Percentiles rank a stretch among this genome's conserved stretches.
Conservation (phyloP, 352 stramenopile genomes). For the Pythium brachiatum region DNA sequence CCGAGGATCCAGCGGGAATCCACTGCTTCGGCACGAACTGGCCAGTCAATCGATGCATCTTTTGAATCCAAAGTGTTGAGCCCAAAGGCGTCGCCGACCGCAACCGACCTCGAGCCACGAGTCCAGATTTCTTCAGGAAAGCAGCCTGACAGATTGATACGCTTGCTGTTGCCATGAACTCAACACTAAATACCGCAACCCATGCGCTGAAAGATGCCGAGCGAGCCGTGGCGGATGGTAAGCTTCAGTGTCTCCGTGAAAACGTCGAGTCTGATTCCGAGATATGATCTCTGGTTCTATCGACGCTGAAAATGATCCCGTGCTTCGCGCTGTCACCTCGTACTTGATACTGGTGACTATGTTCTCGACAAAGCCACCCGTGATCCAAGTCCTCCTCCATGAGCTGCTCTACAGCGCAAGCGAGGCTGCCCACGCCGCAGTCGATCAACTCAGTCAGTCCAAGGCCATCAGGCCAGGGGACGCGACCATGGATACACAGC, state of each 20-base stretch:
- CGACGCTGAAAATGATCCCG: not conserved
- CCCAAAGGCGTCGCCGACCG: no score
- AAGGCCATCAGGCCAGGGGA: not conserved
- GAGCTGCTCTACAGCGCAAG: not conserved
- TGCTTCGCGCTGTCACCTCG: not conserved
- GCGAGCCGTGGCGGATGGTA: not conserved
- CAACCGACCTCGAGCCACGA: no score
- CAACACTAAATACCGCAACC: not conserved
- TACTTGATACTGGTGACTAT: not conserved
- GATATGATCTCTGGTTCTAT: not conserved
- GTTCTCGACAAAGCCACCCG: not conserved
- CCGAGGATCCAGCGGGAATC: no score
- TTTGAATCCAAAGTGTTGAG: no score
- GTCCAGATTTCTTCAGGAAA: no score
- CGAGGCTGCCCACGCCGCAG: not conserved
- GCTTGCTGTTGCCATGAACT: not conserved
- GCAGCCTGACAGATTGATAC: no score
- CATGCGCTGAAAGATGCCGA: not conserved
- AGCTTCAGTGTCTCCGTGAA: not conserved
- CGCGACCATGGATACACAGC: not conserved
- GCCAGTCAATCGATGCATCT: no score
- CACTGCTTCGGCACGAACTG: no score
- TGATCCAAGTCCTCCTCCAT: not conserved
- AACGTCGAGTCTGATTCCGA: not conserved
- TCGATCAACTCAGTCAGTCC: not conserved